Evolutionary conservation across 2,329 filamentous ascomycete species (phyloP).

Genomic region (Cercospora zeae-maydis): DNA sequence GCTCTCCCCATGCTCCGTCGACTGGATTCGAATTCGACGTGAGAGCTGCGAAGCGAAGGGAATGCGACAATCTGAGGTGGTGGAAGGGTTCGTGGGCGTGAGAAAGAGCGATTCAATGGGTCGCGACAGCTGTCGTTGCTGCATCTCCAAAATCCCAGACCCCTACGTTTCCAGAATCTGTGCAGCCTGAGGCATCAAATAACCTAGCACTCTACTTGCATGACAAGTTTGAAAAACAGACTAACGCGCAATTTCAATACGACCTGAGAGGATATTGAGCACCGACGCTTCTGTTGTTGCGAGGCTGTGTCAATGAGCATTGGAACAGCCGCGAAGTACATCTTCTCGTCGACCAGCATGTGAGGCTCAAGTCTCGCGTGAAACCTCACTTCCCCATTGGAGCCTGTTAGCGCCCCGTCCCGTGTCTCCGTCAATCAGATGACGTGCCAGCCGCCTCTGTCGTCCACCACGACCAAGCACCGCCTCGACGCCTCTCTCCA

Average conservation of each 20-base stretch:
- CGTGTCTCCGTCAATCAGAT: not conserved
- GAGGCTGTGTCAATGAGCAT: not conserved
- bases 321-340: not conserved
- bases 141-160: slow-evolving; percentile 2
- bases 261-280: not conserved
- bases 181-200: not conserved
- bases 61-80: not conserved
- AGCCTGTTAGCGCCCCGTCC: not conserved
- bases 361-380: not conserved
- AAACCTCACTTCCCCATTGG: not conserved
- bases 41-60: not conserved
- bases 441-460: slow-evolving; percentile 7
- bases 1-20: slow-evolving; percentile 3
- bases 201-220: not conserved
- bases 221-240: too few species aligned
- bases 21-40: not conserved
- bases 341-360: not conserved
- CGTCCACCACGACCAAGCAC: slow-evolving; percentile 5
- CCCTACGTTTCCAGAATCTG: not conserved
- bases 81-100: not conserved
- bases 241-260: not conserved
- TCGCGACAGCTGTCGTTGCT: slow-evolving; percentile 3
- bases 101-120: not conserved
- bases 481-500: slow-evolving; percentile 13
- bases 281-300: not conserved